Base-by-base conservation (phyloP, 257 asterid species). In the Hygrophila difformis region DNA sequence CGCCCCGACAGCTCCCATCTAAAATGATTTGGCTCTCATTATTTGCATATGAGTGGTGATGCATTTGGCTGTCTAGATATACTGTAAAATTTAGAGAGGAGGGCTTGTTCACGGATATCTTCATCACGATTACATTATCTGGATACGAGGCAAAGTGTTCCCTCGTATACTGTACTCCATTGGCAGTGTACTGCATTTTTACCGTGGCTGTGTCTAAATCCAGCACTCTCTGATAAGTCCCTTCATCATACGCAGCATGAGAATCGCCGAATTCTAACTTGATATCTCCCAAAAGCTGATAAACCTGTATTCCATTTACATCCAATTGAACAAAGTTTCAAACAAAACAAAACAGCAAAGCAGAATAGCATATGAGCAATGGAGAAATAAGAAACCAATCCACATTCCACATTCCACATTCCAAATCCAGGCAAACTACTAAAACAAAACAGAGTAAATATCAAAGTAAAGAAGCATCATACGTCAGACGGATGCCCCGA, bases 211-310 rank as follows among this genome's bases (percentile, higher is more conserved):
- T 75, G 65, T 84, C 78, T 67, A 84, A 65, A 71, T 84, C 84
- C 69, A 84, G 71, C 65, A 68, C 86, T 64, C 93, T 73, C 29
- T 73, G 57, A 43, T 84, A 84, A 19, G 77, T 68, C 47, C 47
- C 69, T 57, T 68, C 56, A 19, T 65, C 56, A 42, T 59, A 73
- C 4, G 68, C 52, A 22, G 59, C 64, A 43, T 68, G 79, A 12
- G 87, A 75, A 46, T 65, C 63, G 14, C 61, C 73, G 49, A 84
- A 81, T 12, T 77, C 79, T 17, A 84, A 68, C 49, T 60, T 84
- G n/a, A 84, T 49, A 62, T 84, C 95, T 52, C 95, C 95, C 62
- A 84, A 56, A 41, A 73, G 84, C 82, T 84, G 93, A 69, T 84
- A 84, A 44, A 75, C 85, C 95, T 84, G 59, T 33, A 56, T 29